A percentile compares a stretch with the other conserved stretches of the same genome.
phyloP scores from a whole-genome alignment of 2,329 filamentous ascomycete species.

The Zasmidium angulare region DNA sequence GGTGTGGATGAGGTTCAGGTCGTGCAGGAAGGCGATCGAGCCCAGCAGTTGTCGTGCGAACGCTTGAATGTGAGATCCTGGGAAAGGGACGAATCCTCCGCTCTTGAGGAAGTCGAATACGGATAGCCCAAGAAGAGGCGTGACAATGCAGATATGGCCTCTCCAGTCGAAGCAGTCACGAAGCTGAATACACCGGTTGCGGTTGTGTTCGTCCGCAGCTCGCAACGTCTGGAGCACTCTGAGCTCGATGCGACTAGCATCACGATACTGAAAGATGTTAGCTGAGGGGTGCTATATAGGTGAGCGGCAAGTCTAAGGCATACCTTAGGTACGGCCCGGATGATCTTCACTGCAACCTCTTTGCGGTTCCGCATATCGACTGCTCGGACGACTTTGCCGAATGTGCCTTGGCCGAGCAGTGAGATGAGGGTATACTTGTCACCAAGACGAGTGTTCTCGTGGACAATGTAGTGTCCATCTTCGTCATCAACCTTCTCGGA shows the following conservation, averaged over 20 bases:
- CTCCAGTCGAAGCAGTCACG: constrained; percentile 96
- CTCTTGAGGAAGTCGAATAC: constrained; percentile 98
- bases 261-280: constrained; percentile 62
- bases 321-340: constrained; percentile 88
- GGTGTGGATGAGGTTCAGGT: constrained; percentile 95
- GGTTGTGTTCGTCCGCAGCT: constrained; percentile 85
- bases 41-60: constrained; percentile 95
- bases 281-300: neutral
- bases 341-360: constrained; percentile 96
- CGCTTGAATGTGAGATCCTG: constrained; percentile 96
- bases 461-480: constrained; percentile 94
- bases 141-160: constrained; percentile 89
- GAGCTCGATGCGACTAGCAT: constrained; percentile 91
- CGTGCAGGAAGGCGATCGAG: constrained; percentile 97
- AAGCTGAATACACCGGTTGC: constrained; percentile 95
- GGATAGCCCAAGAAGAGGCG: constrained; percentile 80
- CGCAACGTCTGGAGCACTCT: constrained; percentile 88
- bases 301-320: neutral
- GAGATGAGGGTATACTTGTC: constrained; percentile 87
- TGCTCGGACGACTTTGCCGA: constrained; percentile 96
- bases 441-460: constrained; percentile 80
- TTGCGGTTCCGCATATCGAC: constrained; percentile 72
- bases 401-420: constrained; percentile 92
- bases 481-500: constrained; percentile 84
- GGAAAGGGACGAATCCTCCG: constrained; percentile 93